Evolutionary conservation across 225 moss, liverwort and hornwort genomes (phyloP).

Genomic region (Bryum argenteum): DNA sequence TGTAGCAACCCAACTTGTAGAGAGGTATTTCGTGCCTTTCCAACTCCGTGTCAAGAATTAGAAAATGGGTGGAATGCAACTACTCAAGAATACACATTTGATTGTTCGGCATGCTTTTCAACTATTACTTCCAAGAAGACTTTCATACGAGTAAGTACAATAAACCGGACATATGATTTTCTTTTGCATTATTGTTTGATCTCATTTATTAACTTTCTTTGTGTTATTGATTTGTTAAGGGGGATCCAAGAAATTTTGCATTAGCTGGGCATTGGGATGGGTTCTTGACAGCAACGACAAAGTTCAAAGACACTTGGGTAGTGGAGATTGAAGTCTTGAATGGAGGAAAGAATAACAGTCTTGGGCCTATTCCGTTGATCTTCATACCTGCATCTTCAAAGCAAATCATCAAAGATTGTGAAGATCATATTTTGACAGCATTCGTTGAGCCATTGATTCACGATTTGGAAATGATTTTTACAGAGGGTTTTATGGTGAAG

Average conservation of each 20-base stretch:
- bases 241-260: constrained; percentile 1
- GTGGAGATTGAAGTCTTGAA: too few relatives aligned
- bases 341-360: not conserved
- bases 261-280: too few relatives aligned
- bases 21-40: not conserved
- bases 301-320: too few relatives aligned
- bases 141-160: too few relatives aligned
- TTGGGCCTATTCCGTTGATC: not conserved
- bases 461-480: not conserved
- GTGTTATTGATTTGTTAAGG: not conserved
- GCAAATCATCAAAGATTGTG: not conserved
- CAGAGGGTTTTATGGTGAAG: not conserved
- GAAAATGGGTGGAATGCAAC: too few relatives aligned
- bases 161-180: too few relatives aligned
- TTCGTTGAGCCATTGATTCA: not conserved
- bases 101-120: not conserved
- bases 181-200: too few relatives aligned
- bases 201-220: not conserved
- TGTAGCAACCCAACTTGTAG: not conserved
- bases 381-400: not conserved
- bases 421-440: not conserved
- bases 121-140: not conserved
- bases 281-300: too few relatives aligned
- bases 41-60: not conserved
- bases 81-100: not conserved